Percentiles rank a stretch among this genome's conserved stretches.
phyloP scores from a whole-genome alignment of 2,329 filamentous ascomycete species.

The Scedosporium boydii region DNA sequence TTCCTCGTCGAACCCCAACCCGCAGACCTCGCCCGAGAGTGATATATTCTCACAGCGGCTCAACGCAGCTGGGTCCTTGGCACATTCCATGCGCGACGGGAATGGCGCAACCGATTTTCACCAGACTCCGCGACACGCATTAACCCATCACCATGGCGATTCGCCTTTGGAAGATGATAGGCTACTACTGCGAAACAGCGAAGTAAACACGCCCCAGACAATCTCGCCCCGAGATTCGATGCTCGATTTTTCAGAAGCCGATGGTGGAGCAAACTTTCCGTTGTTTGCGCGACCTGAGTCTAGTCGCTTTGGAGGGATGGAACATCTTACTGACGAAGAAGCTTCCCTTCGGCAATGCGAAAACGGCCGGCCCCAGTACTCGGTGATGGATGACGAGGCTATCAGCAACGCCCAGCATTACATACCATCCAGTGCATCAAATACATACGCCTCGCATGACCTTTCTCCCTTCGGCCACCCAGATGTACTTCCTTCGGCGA shows the following conservation, averaged over 20 bases:
- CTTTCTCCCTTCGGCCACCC: background rate
- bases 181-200: slow-evolving; percentile 23
- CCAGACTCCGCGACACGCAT: background rate
- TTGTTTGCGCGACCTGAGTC: slow-evolving; percentile 59
- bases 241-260: slow-evolving; percentile 70
- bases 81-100: background rate
- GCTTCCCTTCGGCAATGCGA: background rate
- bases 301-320: slow-evolving; percentile 24
- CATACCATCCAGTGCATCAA: background rate
- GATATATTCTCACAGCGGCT: slow-evolving; percentile 66
- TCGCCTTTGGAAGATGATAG: slow-evolving; percentile 8
- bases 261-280: slow-evolving; percentile 60
- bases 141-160: background rate
- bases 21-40: slow-evolving; percentile 32
- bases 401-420: background rate
- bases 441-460: background rate
- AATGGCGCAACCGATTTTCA: background rate
- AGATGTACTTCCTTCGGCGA: background rate
- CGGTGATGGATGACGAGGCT: background rate
- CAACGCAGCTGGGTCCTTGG: slow-evolving; percentile 47
- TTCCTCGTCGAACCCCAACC: slow-evolving; percentile 35
- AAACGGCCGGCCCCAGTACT: background rate
- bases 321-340: background rate
- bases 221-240: slow-evolving; percentile 92
- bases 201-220: slow-evolving; percentile 55